Conservation (phyloP, 257 asterid genomes). For the Solanum peruvianum region DNA sequence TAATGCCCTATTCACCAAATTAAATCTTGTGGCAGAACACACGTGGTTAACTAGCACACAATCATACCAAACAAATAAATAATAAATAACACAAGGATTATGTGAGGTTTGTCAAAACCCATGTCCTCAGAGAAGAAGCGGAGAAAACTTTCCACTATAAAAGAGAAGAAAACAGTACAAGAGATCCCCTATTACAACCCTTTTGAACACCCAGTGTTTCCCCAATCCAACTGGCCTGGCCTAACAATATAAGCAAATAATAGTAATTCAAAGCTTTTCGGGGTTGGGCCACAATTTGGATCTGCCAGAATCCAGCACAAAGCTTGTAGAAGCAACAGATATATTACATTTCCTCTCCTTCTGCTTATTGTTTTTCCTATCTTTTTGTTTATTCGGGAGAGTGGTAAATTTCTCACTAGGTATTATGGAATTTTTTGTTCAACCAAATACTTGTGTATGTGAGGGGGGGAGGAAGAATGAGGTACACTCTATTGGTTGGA, state of each 20-base stretch:
- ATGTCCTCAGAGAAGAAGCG: not conserved
- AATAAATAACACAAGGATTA: not conserved
- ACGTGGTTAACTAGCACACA: not conserved
- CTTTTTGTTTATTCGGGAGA: not conserved
- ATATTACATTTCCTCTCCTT: not conserved
- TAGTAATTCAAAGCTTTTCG: not conserved
- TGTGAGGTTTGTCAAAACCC: not conserved
- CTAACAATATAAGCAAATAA: not conserved
- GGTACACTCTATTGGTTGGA: not conserved
- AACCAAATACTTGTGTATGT: not conserved
- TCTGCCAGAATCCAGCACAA: not conserved
- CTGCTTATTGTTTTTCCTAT: not conserved
- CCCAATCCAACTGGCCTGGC: not conserved
- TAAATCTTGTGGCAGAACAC: not conserved
- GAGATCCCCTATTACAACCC: not conserved
- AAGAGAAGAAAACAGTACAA: not conserved
- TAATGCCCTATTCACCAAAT: not conserved
- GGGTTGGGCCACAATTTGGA: not conserved
- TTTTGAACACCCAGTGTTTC: not conserved
- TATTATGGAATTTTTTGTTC: not conserved
- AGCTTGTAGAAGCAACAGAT: not conserved
- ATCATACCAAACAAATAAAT: not conserved
- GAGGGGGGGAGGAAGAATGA: not conserved
- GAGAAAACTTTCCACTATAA: not conserved
- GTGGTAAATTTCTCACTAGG: not conserved